These are phyloP conservation scores for Globisporangium spiculum DNA, from an alignment of 352 stramenopile genomes.

Conservation along the genomic window DNA sequence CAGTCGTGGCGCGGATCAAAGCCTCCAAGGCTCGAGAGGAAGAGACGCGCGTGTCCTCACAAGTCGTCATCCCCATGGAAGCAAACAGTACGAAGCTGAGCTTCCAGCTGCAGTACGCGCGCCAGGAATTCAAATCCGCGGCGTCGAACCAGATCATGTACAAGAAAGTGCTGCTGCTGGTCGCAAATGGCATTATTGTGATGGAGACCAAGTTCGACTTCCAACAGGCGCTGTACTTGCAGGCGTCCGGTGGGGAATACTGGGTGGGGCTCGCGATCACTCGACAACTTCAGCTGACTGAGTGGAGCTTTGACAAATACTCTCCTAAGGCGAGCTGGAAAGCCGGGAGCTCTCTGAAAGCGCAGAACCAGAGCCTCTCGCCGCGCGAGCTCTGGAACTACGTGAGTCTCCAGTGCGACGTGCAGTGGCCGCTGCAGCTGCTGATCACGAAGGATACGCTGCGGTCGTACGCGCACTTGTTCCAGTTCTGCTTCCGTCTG, in stretches of 20 bases:
- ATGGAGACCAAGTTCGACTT: constrained; percentile 50
- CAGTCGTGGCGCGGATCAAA: constrained; percentile 21
- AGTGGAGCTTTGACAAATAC: constrained; percentile 62
- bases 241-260: constrained; percentile 40
- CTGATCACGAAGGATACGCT: constrained; percentile 54
- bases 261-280: constrained; percentile 56
- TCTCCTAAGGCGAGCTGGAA: constrained; percentile 31
- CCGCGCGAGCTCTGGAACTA: constrained; percentile 61
- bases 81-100: constrained; percentile 19
- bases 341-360: constrained; percentile 25
- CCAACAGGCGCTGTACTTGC: constrained; percentile 37
- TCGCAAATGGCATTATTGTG: constrained; percentile 41
- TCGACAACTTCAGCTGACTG: constrained; percentile 26
- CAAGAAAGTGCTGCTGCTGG: constrained; percentile 46
- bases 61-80: constrained; percentile 23
- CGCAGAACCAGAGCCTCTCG: constrained; percentile 34
- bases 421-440: constrained; percentile 68
- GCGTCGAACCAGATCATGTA: constrained; percentile 37
- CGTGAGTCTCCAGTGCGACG: constrained; percentile 43
- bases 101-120: constrained; percentile 46
- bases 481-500: constrained; percentile 78
- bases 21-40: constrained; percentile 24
- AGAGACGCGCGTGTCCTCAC: constrained; percentile 27
- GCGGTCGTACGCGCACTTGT: constrained; percentile 63
- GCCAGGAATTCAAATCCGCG: constrained; percentile 34